These are phyloP conservation scores for Backusella macrospora DNA, from an alignment of 192 early-diverging fungal species.

Conservation along the genomic window DNA sequence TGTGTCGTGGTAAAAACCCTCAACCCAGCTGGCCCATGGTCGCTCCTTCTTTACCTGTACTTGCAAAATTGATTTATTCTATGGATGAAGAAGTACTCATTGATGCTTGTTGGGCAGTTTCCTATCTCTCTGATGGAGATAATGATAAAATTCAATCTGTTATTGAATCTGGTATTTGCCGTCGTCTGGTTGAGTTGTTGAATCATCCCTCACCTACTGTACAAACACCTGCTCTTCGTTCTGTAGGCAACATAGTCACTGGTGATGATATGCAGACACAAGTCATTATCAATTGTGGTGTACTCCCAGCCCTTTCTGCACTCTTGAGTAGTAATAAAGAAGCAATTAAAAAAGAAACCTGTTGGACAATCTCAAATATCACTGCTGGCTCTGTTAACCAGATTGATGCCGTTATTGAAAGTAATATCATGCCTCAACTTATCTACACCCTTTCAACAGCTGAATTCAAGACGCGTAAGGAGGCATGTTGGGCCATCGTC, in stretches of 20 bases:
- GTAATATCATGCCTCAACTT: conserved; percentile 90
- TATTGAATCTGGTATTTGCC: conserved; percentile 92
- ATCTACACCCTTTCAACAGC: conserved; percentile 83
- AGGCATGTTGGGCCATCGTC: conserved; percentile 99
- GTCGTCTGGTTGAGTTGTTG: conserved; percentile 92
- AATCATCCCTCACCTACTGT: conserved; percentile 86
- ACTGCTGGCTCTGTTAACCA: conserved; percentile 93
- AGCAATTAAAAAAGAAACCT: conserved; percentile 97
- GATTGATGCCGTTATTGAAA: conserved; percentile 95
- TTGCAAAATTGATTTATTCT: conserved; percentile 89
- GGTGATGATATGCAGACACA: conserved; percentile 98
- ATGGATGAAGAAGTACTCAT: conserved; percentile 95
- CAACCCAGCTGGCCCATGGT: conserved; percentile 87
- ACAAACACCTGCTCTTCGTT: conserved; percentile 95
- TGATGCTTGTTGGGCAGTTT: conserved; percentile 99
- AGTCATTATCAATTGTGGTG: conserved; percentile 90
- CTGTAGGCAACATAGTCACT: conserved; percentile 98
- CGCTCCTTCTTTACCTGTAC: conserved; percentile 80
- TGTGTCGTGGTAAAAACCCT: conserved; percentile 98
- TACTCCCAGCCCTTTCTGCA: conserved; percentile 75
- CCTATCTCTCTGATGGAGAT: conserved; percentile 96
- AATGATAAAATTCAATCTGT: conserved; percentile 99
- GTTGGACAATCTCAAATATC: conserved; percentile 99
- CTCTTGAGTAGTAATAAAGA: conserved; percentile 91
- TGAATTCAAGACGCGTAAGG: conserved; percentile 98